Conservation (phyloP, 176 grass and related monocot genomes). For the Zoysia pacifica region DNA sequence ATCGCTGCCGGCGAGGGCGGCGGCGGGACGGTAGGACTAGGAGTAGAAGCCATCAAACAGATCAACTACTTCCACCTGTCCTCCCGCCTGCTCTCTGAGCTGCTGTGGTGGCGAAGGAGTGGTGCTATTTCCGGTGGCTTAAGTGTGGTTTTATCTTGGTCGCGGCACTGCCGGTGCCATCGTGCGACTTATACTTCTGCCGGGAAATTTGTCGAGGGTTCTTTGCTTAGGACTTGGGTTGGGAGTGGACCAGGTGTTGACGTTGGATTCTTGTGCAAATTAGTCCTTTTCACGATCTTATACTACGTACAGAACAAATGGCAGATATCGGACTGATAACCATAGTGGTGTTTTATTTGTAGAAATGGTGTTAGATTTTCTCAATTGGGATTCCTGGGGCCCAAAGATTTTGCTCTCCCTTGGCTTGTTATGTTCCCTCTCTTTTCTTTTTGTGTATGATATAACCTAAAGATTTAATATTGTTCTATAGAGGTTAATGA, state of each 20-base stretch:
- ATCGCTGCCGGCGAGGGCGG: background rate
- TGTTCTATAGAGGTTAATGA: no score
- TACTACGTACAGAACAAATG: background rate
- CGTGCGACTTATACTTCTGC: slow-evolving; percentile 47
- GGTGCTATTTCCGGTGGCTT: slow-evolving; percentile 33
- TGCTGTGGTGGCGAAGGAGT: slow-evolving; percentile 2
- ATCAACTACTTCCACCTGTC: background rate
- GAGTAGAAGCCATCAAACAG: slow-evolving; percentile 31
- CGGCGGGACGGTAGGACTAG: background rate
- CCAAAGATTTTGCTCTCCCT: slow-evolving; percentile 1
- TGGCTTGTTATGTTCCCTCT: background rate
- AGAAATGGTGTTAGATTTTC: background rate
- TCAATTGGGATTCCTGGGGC: slow-evolving; percentile 16
- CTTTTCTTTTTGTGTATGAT: background rate
- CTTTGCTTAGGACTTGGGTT: background rate
- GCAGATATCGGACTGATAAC: background rate
- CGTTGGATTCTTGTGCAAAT: slow-evolving; percentile 33
- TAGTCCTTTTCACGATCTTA: background rate
- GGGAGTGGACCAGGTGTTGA: slow-evolving; percentile 28
- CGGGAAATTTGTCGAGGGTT: slow-evolving; percentile 38
- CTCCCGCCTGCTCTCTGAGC: background rate
- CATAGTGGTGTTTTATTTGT: background rate
- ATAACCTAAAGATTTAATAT: background rate
- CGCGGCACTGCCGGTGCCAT: slow-evolving; percentile 15
- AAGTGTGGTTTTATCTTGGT: slow-evolving; percentile 53